phyloP scores from a whole-genome alignment of 2,329 filamentous ascomycete species.

The Whalleya microplaca region DNA sequence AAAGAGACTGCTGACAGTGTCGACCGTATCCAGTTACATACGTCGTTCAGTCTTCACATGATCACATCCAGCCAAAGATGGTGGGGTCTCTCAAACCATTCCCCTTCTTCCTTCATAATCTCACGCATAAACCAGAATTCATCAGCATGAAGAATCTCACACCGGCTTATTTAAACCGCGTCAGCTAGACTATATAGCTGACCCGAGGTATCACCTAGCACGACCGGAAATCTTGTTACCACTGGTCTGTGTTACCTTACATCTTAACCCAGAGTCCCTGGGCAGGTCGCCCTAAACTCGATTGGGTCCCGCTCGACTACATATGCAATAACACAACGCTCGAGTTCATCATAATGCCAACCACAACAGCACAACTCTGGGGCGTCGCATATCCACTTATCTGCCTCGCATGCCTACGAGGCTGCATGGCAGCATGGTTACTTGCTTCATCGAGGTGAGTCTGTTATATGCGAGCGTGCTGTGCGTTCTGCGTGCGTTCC shows the following conservation, averaged over 20 bases:
- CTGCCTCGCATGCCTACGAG: background rate
- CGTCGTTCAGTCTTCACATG: slow-evolving; percentile 14
- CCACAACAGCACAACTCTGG: slow-evolving; percentile 5
- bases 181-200: slow-evolving; percentile 25
- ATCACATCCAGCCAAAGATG: slow-evolving; percentile 15
- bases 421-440: background rate
- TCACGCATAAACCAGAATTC: slow-evolving; percentile 12
- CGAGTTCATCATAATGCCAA: background rate
- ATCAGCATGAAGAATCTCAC: slow-evolving; percentile 31
- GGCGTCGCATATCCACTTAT: slow-evolving; percentile 18
- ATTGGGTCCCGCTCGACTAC: background rate
- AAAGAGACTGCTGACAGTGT: background rate
- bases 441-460: background rate
- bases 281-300: background rate
- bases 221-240: slow-evolving; percentile 12
- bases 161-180: slow-evolving; percentile 33
- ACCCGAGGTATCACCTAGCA: slow-evolving; percentile 23
- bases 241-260: slow-evolving; percentile 20
- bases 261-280: background rate
- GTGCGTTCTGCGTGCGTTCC: background rate
- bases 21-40: slow-evolving; percentile 1
- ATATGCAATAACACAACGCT: too few species aligned
- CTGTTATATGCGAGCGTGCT: too few species aligned
- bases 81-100: slow-evolving; percentile 13
- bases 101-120: background rate